Percentiles rank a stretch among this genome's conserved stretches.
Evolutionary conservation across 768 basidiomycete species (phyloP).

Genomic region (Piloderma croceum): DNA sequence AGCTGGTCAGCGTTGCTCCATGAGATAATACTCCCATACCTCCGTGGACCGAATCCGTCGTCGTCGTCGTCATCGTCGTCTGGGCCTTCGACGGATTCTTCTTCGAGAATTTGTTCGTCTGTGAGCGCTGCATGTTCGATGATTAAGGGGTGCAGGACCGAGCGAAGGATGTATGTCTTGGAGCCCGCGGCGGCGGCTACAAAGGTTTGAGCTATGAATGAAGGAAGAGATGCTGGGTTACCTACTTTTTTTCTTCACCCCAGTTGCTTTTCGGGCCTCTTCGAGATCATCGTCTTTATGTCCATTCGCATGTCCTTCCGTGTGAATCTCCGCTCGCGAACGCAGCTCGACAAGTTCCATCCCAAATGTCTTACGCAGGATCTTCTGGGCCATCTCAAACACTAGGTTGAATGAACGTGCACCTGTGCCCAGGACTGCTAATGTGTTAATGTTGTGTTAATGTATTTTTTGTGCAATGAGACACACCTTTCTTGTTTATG

Average conservation of each 20-base stretch:
- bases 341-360: conserved; percentile 83
- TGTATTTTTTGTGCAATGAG: background rate
- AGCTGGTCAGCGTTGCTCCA: conserved; percentile 69
- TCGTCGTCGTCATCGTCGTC: conserved; percentile 44
- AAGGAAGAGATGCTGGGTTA: conserved; percentile 1
- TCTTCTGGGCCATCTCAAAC: conserved; percentile 56
- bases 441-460: background rate
- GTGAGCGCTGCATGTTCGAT: conserved; percentile 56
- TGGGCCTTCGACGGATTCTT: conserved; percentile 47
- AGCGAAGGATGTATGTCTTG: conserved; percentile 82
- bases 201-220: background rate
- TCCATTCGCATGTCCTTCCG: conserved; percentile 32
- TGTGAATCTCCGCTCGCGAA: conserved; percentile 50
- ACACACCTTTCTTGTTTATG: conserved; percentile 73
- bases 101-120: conserved; percentile 32
- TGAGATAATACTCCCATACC: conserved; percentile 65
- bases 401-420: conserved; percentile 62
- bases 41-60: conserved; percentile 44
- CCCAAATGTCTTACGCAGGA: conserved; percentile 62
- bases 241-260: conserved; percentile 64
- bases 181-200: conserved; percentile 54
- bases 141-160: conserved; percentile 54
- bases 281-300: conserved; percentile 36
- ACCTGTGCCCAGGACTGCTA: conserved; percentile 41
- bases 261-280: conserved; percentile 44